Percentiles rank a stretch among this genome's conserved stretches.
phyloP scores from a whole-genome alignment of 1,284 basidiomycete species.

The Wolfiporia cocos region DNA sequence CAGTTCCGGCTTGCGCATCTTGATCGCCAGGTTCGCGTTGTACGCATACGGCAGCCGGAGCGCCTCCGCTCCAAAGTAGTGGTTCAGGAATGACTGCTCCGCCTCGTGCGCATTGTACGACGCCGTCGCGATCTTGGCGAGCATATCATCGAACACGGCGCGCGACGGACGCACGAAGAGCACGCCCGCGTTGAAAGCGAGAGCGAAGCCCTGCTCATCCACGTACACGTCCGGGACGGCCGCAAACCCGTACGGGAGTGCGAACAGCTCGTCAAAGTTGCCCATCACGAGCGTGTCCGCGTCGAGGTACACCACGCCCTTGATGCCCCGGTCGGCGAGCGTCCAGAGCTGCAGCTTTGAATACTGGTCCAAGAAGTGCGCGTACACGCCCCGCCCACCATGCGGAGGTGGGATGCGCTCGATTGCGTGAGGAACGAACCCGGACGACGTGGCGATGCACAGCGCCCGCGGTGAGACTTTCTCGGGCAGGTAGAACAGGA shows the following conservation, averaged over 20 bases:
- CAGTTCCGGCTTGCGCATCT: constrained; percentile 25
- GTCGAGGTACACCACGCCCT: constrained; percentile 35
- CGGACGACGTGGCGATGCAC: constrained; percentile 33
- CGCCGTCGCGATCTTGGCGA: constrained; percentile 25
- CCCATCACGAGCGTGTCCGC: constrained; percentile 36
- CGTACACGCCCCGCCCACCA: constrained; percentile 26
- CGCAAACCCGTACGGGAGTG: constrained; percentile 34
- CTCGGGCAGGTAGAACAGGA: constrained; percentile 35
- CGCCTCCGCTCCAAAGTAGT: constrained; percentile 33
- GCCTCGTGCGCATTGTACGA: constrained; percentile 28
- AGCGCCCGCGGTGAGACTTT: constrained; percentile 32
- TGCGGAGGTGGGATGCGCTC: constrained; percentile 32
- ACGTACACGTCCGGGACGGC: constrained; percentile 37
- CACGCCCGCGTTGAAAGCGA: constrained; percentile 38
- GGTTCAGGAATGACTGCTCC: constrained; percentile 41
- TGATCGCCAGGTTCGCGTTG: constrained; percentile 41
- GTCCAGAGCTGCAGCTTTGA: constrained; percentile 40
- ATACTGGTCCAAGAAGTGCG: constrained; percentile 36
- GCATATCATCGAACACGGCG: constrained; percentile 28
- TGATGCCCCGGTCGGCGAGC: constrained; percentile 29
- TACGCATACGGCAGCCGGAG: constrained; percentile 38
- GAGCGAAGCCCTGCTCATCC: constrained; percentile 28
- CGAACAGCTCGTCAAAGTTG: constrained; percentile 41
- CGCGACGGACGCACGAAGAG: constrained; percentile 31
- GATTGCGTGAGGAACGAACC: constrained; percentile 33